phyloP scores from a whole-genome alignment of 345 rosid species.

The Populus ilicifolia region DNA sequence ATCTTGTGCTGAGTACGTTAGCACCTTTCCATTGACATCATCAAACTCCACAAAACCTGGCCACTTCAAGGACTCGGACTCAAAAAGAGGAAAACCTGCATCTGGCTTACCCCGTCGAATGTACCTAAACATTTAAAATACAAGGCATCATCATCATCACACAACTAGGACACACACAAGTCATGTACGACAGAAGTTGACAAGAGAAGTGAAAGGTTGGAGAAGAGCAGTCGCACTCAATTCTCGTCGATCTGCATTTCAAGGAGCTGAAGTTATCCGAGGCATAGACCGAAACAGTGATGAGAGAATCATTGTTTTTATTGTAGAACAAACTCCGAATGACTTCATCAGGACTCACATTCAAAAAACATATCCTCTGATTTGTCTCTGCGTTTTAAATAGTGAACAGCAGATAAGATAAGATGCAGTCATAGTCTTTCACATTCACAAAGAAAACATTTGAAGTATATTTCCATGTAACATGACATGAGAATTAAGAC shows the following conservation, averaged over 20 bases:
- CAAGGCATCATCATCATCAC: not conserved
- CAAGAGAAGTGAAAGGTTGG: not conserved
- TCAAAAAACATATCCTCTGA: conserved; percentile 75
- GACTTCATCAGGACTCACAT: conserved; percentile 91
- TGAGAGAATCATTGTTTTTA: conserved; percentile 94
- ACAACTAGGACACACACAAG: not conserved
- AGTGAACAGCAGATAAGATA: not conserved
- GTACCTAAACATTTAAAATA: conserved; percentile 48
- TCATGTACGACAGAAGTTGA: not conserved
- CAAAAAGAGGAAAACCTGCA: conserved; percentile 91
- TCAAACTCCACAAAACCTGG: conserved; percentile 99
- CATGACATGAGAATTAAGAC: no score
- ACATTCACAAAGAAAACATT: not conserved
- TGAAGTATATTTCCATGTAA: not conserved
- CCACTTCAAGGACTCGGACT: conserved; percentile 96
- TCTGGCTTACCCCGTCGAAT: conserved; percentile 89
- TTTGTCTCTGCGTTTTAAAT: conserved; percentile 59
- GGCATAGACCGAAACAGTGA: conserved; percentile 94
- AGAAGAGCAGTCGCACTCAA: conserved; percentile 52
- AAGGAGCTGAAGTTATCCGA: conserved; percentile 91
- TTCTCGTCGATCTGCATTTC: conserved; percentile 93
- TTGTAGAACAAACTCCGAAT: conserved; percentile 85
- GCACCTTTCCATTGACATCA: conserved; percentile 95
- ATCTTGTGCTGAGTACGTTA: conserved; percentile 94
- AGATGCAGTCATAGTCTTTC: not conserved